Percentiles rank a stretch among this genome's conserved stretches.
Evolutionary conservation across 768 basidiomycete genomes (phyloP).

Genomic region (Boletus rex-veris): DNA sequence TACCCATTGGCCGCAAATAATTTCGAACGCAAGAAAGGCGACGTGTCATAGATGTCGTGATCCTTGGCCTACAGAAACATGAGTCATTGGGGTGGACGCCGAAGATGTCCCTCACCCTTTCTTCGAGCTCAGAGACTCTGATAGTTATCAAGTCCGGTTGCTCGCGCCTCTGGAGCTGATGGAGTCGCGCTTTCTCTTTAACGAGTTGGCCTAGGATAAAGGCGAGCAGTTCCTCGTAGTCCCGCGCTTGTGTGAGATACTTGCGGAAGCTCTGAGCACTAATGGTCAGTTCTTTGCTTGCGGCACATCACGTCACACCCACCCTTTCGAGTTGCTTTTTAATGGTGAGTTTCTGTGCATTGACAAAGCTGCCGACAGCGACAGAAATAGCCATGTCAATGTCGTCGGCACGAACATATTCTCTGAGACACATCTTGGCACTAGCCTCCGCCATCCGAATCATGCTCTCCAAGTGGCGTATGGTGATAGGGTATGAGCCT

Average conservation of each 20-base stretch:
- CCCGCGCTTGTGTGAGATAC: constrained; percentile 92
- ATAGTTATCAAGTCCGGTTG: constrained; percentile 77
- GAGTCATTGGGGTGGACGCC: constrained; percentile 2
- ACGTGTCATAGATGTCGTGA: constrained; percentile 90
- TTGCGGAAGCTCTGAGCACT: constrained; percentile 83
- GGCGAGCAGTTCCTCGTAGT: constrained; percentile 92
- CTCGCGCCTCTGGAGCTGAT: constrained; percentile 72
- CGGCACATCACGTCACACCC: not conserved
- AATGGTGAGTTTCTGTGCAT: constrained; percentile 95
- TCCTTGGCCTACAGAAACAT: constrained; percentile 73
- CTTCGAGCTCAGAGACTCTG: constrained; percentile 80
- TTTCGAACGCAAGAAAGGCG: constrained; percentile 80
- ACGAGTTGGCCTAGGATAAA: constrained; percentile 92
- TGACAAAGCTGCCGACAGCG: constrained; percentile 92
- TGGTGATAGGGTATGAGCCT: constrained; percentile 98
- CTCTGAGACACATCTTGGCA: constrained; percentile 96
- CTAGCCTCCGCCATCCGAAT: constrained; percentile 99
- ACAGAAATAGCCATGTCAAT: constrained; percentile 97
- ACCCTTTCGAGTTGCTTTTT: constrained; percentile 97
- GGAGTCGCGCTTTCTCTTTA: constrained; percentile 86
- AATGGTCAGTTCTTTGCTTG: constrained; percentile 11
- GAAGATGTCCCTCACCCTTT: constrained; percentile 55
- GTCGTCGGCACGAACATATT: constrained; percentile 94
- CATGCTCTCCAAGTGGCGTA: constrained; percentile 97
- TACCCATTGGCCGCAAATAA: constrained; percentile 91